Evolutionary conservation across 2,329 filamentous ascomycete genomes (phyloP).

Genomic region (Pezicula carpinea): DNA sequence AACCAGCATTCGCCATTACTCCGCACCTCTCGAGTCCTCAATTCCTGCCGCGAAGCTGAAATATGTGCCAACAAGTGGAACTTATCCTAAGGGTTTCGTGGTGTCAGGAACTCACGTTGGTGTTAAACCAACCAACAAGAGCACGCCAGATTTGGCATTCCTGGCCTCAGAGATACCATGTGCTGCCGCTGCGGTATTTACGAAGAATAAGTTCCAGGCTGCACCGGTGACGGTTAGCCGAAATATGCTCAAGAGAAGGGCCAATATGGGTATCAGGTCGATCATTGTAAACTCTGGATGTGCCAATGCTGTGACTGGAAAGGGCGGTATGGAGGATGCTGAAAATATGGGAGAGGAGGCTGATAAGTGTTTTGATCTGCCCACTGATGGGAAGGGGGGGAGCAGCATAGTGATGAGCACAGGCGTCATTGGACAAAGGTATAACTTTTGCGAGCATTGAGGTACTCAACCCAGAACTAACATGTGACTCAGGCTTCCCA

Average conservation of each 20-base stretch:
- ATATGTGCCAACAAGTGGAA: slow-evolving; percentile 80
- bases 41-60: slow-evolving; percentile 81
- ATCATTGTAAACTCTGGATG: slow-evolving; percentile 94
- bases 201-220: slow-evolving; percentile 96
- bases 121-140: slow-evolving; percentile 89
- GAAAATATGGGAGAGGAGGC: slow-evolving; percentile 75
- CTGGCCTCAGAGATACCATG: slow-evolving; percentile 83
- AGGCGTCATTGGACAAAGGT: slow-evolving; percentile 93
- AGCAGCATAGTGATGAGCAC: slow-evolving; percentile 96
- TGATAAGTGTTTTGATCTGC: slow-evolving; percentile 57
- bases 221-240: slow-evolving; percentile 86
- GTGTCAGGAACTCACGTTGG: slow-evolving; percentile 86
- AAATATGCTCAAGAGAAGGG: slow-evolving; percentile 61
- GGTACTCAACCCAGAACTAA: slow-evolving; percentile 7
- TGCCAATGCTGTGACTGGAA: slow-evolving; percentile 94
- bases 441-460: slow-evolving; percentile 7
- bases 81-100: slow-evolving; percentile 85
- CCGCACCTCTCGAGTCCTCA: slow-evolving; percentile 50
- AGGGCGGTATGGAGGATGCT: slow-evolving; percentile 84
- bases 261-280: slow-evolving; percentile 67
- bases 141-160: slow-evolving; percentile 84
- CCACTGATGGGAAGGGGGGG: slow-evolving; percentile 40
- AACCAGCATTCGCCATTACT: slow-evolving; percentile 42
- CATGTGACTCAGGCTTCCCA: slow-evolving; percentile 61
- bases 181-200: slow-evolving; percentile 87